Percentiles rank a stretch among this genome's conserved stretches.
These are phyloP conservation scores for Xylariaceae sp. DNA, from an alignment of 2,329 filamentous ascomycete genomes.

Conservation along the genomic window DNA sequence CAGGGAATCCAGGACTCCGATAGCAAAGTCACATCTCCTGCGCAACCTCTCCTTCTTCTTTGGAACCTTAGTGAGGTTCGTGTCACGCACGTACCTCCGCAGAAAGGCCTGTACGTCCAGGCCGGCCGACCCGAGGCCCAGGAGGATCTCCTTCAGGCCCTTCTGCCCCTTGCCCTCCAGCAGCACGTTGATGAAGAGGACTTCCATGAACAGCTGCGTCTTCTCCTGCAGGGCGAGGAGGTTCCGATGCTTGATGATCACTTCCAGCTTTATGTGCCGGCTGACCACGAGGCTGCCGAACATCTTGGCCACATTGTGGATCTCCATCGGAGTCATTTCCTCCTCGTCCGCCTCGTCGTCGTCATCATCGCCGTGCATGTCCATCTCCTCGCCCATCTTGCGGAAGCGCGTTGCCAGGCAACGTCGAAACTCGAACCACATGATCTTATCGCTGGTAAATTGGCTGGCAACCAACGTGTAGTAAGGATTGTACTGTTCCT, in stretches of 20 bases:
- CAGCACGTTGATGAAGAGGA: constrained; percentile 70
- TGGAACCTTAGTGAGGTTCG: constrained; percentile 39
- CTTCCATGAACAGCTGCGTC: constrained; percentile 70
- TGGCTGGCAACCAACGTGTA: constrained; percentile 79
- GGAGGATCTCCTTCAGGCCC: constrained; percentile 58
- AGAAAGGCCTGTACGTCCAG: constrained; percentile 75
- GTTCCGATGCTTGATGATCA: constrained; percentile 62
- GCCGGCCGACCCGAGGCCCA: constrained; percentile 57
- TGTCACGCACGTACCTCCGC: constrained; percentile 64
- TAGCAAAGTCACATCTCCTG: constrained; percentile 38
- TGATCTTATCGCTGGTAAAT: constrained; percentile 65
- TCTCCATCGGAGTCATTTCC: constrained; percentile 45
- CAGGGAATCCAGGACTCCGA: constrained; percentile 30
- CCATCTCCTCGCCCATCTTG: constrained; percentile 69
- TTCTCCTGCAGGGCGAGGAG: constrained; percentile 70
- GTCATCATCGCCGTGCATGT: constrained; percentile 48
- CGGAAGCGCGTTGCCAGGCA: constrained; percentile 81
- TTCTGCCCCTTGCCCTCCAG: constrained; percentile 50
- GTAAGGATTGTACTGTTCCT: constrained; percentile 83
- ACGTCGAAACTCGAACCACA: constrained; percentile 81
- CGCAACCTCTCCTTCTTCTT: constrained; percentile 42
- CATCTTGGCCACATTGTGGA: constrained; percentile 46
- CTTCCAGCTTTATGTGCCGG: constrained; percentile 34
- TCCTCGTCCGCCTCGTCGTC: constrained; percentile 44
- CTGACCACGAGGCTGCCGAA: constrained; percentile 44